These are phyloP conservation scores for Nannochloropsis oceanica DNA, from an alignment of 108 stramenopile genomes.

Conservation along the genomic window DNA sequence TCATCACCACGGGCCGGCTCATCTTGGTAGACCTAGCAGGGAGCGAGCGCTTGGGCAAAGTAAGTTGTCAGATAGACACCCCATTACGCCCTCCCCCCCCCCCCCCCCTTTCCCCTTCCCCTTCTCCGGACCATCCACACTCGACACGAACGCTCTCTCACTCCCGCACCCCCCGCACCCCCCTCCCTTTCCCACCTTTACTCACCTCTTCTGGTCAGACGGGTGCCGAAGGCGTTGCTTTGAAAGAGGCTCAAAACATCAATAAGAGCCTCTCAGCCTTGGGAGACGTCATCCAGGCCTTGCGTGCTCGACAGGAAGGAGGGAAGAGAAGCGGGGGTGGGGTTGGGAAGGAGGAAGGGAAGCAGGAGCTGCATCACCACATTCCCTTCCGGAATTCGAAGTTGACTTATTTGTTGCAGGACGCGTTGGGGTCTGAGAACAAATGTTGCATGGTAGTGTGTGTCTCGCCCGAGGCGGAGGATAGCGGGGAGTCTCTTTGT, in stretches of 20 bases:
- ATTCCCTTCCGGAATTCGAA: constrained; percentile 46
- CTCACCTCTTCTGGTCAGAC: not conserved
- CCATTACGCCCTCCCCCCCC: no score
- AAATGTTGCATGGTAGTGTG: constrained; percentile 41
- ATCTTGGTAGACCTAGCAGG: constrained; percentile 68
- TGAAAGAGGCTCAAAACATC: constrained; percentile 46
- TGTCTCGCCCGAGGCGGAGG: constrained; percentile 56
- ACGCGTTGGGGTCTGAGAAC: constrained; percentile 24
- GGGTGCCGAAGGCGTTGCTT: not conserved
- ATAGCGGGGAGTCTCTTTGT: constrained; percentile 58
- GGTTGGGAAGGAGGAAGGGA: not conserved
- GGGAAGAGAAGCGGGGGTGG: not conserved
- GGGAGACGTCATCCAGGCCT: constrained; percentile 44
- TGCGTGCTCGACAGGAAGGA: constrained; percentile 18
- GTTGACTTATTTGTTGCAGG: constrained; percentile 44
- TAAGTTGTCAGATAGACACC: not conserved
- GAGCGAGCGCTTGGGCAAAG: constrained; percentile 53
- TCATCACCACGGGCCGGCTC: constrained; percentile 42
- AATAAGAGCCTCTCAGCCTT: constrained; percentile 44
- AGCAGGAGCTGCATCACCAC: constrained; percentile 1
- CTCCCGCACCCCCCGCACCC: not conserved
- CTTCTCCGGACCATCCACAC: not conserved
- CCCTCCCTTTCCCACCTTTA: not conserved
- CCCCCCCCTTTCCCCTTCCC: not conserved
- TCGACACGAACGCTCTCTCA: not conserved